Conservation (phyloP, 768 basidiomycete genomes). For the Astraeus odoratus region DNA sequence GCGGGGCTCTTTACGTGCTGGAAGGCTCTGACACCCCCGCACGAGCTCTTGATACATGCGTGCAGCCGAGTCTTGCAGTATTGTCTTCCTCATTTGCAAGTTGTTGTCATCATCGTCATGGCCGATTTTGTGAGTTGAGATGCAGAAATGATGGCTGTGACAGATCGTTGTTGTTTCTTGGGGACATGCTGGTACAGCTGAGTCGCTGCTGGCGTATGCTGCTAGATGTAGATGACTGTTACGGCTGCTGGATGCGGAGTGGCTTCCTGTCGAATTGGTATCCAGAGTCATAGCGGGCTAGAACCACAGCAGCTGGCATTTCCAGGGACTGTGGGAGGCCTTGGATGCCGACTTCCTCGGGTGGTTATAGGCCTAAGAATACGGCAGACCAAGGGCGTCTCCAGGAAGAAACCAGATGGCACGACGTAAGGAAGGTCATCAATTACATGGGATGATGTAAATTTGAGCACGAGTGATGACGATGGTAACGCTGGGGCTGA, state of each 20-base stretch:
- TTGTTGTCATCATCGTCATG: conserved; percentile 46
- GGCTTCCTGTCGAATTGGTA: conserved; percentile 78
- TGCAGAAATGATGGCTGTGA: conserved; percentile 28
- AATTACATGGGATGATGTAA: conserved; percentile 17
- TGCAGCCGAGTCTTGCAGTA: conserved; percentile 46
- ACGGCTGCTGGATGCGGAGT: conserved; percentile 71
- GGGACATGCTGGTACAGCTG: conserved; percentile 22
- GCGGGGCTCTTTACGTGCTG: conserved; percentile 65
- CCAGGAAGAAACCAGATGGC: conserved; percentile 36
- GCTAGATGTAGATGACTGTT: conserved; percentile 39
- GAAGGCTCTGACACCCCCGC: conserved; percentile 51
- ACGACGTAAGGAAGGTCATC: conserved; percentile 39
- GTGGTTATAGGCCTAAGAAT: conserved; percentile 42
- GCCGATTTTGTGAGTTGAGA: conserved; percentile 27
- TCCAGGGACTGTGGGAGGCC: no score
- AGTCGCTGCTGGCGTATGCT: conserved; percentile 31
- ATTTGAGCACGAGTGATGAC: no score
- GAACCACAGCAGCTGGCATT: conserved; percentile 58
- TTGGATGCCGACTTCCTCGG: conserved; percentile 37
- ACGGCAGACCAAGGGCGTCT: conserved; percentile 57
- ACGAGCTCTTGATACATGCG: conserved; percentile 32
- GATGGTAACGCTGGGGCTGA: conserved; percentile 14
- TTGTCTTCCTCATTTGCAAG: conserved; percentile 54
- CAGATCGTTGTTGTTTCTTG: conserved; percentile 36
- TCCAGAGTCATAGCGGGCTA: conserved; percentile 77